Base-by-base conservation (phyloP, 129 eudicot genomes). In the Flaveria trinervia region DNA sequence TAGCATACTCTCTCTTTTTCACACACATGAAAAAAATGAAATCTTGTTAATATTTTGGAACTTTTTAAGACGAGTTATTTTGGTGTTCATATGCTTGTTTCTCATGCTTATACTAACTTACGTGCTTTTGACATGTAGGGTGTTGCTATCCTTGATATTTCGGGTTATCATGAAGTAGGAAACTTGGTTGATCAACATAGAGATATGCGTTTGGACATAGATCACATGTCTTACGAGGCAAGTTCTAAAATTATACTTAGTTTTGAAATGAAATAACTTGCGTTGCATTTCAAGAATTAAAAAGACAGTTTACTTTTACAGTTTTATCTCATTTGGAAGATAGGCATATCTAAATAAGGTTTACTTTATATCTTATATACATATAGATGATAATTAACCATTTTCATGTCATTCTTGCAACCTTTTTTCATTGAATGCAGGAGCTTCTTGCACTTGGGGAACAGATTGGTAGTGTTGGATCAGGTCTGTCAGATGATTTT, bases 201-300 rank as follows among this genome's bases (percentile, higher is more conserved):
- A 76, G 97, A 91, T 26, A 91, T 95, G 99, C 94, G 99, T 5
- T 73, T 95, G 68, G 99, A 95, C 73, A 92, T 92, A 36, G 99
- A 95, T 82, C 88, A 95, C 83, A 95, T 95, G 99, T 95, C 99
- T n/a, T 95, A 95, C 71, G 99, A 95, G 97, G 99, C 86, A 83
- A 83, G 80, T 79, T 56, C 30, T 26, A 4, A 11, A 50, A 20
- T 16, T 22, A 46, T n/a, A 55, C 65, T 80, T 54, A 18, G 30
- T 78, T 55, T 36, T 51, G 66, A 36, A 9, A 60, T 60, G 17
- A 60, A 57, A 44, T 55, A 57, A 41, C 52, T 13, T 5, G 51
- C n/a, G 1, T 51, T 65, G 55, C 46, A 50, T 72, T 28, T 12
- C 10, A 60, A 71, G 18, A 70, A 69, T 26, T 33, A 18, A 20